Base-by-base conservation (phyloP, 345 rosid genomes). In the Populus davidiana region DNA sequence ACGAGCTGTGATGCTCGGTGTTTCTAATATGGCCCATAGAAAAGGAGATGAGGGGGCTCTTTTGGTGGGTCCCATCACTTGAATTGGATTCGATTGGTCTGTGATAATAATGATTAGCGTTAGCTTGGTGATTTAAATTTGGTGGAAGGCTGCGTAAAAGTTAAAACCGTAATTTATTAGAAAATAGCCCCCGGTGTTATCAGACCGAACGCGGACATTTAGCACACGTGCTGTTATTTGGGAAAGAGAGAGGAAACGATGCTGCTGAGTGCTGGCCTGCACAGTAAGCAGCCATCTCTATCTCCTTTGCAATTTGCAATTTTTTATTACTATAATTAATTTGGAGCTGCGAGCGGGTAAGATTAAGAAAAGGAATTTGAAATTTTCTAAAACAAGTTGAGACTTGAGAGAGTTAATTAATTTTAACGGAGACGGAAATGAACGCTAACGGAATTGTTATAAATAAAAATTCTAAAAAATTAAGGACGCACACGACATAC, bases 1-100 rank as follows among this genome's bases (percentile, higher is more conserved):
- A 79, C 83, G 0, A 74, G 35, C 75, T 72, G 88, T 79, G 81
- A 78, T 6, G 20, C 62, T n/a, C 23, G 25, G 44, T 21, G 43
- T 2, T 29, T 20, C 64, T 12, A 65, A 1, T 17, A 54, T 2
- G 71, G 1, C 73, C 81, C 56, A 35, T 79, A 36, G 23, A 20
- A 68, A 44, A 33, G 35, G 62, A 70, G 71, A 3, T 13, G 35
- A 14, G 29, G 18, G 72, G 18, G 69, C 10, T 5, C 4, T 11
- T 0, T 9, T 13, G 5, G 49, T 49, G 76, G 85, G 78, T 8
- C 75, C 77, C 59, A 1, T 7, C 44, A 65, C 21, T 9, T 33
- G 31, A 3, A 8, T 33, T 25, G 50, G 21, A 1, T 67, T 56
- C 74, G 66, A 73, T 73, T 71, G 85, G 80, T 66, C 47, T 2